Evolutionary conservation across 257 asterid genomes (phyloP).

Genomic region (Vinca minor): DNA sequence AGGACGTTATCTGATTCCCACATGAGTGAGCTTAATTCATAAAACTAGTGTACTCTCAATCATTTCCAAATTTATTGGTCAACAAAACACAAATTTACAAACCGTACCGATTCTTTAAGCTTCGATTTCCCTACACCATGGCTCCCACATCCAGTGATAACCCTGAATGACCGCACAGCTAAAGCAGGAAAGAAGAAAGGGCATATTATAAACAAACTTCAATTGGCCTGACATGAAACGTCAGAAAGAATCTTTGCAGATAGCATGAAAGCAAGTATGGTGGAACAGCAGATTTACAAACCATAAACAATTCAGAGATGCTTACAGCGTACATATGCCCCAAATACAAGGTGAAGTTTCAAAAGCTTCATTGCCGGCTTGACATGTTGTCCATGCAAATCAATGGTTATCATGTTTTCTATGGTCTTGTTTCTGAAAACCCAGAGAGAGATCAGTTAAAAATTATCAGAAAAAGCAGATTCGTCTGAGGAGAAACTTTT

Average conservation of each 20-base stretch:
- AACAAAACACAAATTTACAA: constrained; percentile 1
- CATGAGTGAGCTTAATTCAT: no score
- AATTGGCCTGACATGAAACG: constrained; percentile 10
- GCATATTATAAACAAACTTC: constrained; percentile 1
- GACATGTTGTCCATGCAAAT: constrained; percentile 94
- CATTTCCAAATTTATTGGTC: background rate
- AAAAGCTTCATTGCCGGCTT: constrained; percentile 82
- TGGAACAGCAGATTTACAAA: background rate
- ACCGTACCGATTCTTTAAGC: constrained; percentile 68
- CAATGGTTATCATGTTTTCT: constrained; percentile 70
- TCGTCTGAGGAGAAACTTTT: background rate
- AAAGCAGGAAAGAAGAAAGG: constrained; percentile 17
- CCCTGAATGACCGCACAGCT: constrained; percentile 84
- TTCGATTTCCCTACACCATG: constrained; percentile 88
- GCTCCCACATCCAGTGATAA: constrained; percentile 88
- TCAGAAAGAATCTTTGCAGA: background rate
- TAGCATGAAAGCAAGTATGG: background rate
- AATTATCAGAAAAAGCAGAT: background rate
- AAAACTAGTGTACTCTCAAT: background rate
- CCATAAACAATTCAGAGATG: constrained; percentile 9
- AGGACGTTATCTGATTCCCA: no score
- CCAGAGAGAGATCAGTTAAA: constrained; percentile 23
- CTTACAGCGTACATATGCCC: constrained; percentile 90
- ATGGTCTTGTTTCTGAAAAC: constrained; percentile 68
- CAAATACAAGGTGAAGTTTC: constrained; percentile 91